phyloP scores from a whole-genome alignment of 2,329 filamentous ascomycete species.

The Fusarium veterinarium region DNA sequence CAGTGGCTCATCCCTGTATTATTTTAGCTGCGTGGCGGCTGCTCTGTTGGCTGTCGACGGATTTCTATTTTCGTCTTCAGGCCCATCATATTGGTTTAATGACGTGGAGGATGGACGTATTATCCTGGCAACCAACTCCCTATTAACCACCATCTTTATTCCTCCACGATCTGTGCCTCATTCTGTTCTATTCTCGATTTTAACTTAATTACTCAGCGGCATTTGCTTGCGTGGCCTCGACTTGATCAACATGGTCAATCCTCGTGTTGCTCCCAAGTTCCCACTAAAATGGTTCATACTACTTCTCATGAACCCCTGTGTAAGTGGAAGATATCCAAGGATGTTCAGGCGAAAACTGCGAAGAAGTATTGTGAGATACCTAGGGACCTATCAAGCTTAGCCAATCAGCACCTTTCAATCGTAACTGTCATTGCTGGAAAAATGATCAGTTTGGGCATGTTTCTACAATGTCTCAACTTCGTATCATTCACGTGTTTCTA shows the following conservation, averaged over 20 bases:
- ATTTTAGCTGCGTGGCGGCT: slow-evolving; percentile 29
- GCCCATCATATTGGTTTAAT: slow-evolving; percentile 11
- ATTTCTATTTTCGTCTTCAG: slow-evolving; percentile 30
- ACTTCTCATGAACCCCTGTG: slow-evolving; percentile 9
- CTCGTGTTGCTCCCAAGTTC: slow-evolving; percentile 12
- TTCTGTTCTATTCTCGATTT: neutral
- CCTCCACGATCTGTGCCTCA: neutral
- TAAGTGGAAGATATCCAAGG: neutral
- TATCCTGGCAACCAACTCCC: neutral
- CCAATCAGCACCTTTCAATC: neutral
- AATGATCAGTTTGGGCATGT: neutral
- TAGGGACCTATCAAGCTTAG: neutral
- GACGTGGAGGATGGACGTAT: slow-evolving; percentile 13
- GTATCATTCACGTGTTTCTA: slow-evolving; percentile 1
- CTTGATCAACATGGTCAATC: neutral
- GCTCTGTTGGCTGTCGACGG: neutral
- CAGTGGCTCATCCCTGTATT: slow-evolving; percentile 17
- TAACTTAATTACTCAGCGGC: neutral
- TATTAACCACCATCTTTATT: neutral
- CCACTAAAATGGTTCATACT: neutral
- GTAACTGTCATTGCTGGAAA: neutral
- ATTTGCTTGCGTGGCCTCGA: slow-evolving; percentile 18
- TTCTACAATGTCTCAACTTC: neutral
- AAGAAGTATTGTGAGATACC: neutral
- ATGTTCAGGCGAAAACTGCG: slow-evolving; percentile 5